Evolutionary conservation across 768 basidiomycete genomes (phyloP).

Genomic region (Lentinula sp.): DNA sequence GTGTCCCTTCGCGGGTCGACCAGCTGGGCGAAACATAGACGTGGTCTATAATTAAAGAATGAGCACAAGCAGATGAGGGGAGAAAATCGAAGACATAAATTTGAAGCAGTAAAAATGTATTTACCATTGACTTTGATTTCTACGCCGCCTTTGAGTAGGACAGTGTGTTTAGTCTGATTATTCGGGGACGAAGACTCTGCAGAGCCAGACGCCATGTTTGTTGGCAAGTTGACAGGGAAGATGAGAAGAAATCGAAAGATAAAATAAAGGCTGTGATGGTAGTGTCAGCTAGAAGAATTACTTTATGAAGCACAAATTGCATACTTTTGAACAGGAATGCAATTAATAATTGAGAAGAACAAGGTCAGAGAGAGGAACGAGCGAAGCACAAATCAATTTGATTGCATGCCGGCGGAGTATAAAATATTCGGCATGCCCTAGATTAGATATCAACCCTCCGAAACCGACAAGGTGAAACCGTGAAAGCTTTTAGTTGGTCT

Average conservation of each 20-base stretch:
- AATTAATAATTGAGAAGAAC: not conserved
- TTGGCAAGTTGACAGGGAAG: not conserved
- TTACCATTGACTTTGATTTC: conserved; percentile 85
- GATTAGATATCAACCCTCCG: too few species aligned
- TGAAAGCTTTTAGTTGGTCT: too few species aligned
- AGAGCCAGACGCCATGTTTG: not conserved
- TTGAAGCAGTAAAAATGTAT: conserved; percentile 17
- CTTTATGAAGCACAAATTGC: not conserved
- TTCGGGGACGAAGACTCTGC: not conserved
- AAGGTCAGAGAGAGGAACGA: not conserved
- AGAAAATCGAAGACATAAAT: conserved; percentile 20
- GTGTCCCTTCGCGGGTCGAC: conserved; percentile 88
- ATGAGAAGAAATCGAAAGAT: not conserved
- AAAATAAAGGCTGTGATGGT: not conserved
- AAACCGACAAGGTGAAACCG: too few species aligned
- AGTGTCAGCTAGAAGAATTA: not conserved
- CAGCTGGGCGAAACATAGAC: conserved; percentile 95
- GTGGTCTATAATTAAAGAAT: conserved; percentile 60
- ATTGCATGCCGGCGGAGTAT: not conserved
- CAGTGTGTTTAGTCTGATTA: conserved; percentile 18
- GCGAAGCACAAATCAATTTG: not conserved
- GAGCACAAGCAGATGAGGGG: not conserved
- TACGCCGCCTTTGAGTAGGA: conserved; percentile 76
- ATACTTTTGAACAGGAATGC: not conserved
- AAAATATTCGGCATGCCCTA: too few species aligned